phyloP scores from a whole-genome alignment of 345 rosid genomes.

The Barbarea vulgaris region DNA sequence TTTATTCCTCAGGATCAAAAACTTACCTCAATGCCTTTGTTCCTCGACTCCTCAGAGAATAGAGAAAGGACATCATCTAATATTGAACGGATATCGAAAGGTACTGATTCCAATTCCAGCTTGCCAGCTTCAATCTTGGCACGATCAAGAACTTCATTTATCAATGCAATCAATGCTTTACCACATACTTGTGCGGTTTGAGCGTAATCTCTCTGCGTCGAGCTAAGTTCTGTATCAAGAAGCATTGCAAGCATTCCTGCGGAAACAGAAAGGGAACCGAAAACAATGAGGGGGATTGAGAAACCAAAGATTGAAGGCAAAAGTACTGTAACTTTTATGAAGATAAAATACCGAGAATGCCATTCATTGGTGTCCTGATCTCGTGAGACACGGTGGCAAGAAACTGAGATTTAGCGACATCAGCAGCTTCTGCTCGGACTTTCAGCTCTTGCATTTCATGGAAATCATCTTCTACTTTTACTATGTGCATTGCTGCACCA shows the following conservation, averaged over 20 bases:
- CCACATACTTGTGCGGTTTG: slow-evolving; percentile 97
- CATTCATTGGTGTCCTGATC: slow-evolving; percentile 99
- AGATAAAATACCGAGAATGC: slow-evolving; percentile 72
- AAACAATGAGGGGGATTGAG: not conserved
- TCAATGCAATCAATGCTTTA: slow-evolving; percentile 86
- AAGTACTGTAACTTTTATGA: not conserved
- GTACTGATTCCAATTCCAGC: slow-evolving; percentile 84
- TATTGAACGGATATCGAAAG: slow-evolving; percentile 76
- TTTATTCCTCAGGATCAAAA: not conserved
- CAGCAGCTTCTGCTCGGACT: slow-evolving; percentile 96
- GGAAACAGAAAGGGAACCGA: not conserved
- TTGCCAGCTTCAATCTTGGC: slow-evolving; percentile 98
- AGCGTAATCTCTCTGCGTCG: slow-evolving; percentile 90
- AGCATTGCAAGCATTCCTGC: slow-evolving; percentile 97
- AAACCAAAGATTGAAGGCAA: not conserved
- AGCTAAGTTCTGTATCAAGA: slow-evolving; percentile 83
- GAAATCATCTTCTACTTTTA: slow-evolving; percentile 88
- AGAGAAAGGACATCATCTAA: slow-evolving; percentile 95
- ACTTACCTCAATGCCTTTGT: slow-evolving; percentile 88
- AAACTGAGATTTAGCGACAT: slow-evolving; percentile 97
- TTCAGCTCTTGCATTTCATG: slow-evolving; percentile 82
- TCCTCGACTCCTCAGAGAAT: slow-evolving; percentile 90
- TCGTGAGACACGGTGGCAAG: slow-evolving; percentile 98
- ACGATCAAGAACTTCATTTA: slow-evolving; percentile 97
- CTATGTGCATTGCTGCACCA: slow-evolving; percentile 76